Conservation (phyloP, 345 rosid genomes). For the Viola odorata region DNA sequence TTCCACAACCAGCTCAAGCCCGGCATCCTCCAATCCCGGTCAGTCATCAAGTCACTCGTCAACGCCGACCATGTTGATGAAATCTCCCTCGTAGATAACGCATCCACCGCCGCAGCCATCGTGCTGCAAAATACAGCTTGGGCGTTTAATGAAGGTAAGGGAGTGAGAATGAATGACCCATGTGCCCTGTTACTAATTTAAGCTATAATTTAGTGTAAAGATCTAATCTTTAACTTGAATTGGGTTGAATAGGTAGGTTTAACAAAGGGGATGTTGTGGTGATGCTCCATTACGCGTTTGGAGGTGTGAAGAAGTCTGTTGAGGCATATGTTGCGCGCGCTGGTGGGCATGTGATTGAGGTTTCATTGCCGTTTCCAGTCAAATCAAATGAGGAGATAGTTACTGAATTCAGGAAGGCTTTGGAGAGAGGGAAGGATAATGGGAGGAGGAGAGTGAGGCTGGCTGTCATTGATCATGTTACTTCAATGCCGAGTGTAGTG, state of each 20-base stretch:
- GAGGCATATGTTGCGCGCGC: conserved; percentile 82
- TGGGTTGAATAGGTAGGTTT: conserved; percentile 16
- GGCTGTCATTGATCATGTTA: conserved; percentile 89
- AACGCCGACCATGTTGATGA: conserved; percentile 72
- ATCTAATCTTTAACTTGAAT: no score
- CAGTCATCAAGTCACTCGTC: conserved; percentile 41
- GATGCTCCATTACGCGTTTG: conserved; percentile 88
- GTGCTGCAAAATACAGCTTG: conserved; percentile 67
- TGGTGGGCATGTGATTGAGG: conserved; percentile 89
- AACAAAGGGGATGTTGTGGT: conserved; percentile 64
- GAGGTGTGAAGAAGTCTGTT: conserved; percentile 80
- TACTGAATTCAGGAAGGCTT: conserved; percentile 48
- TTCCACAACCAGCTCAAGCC: conserved; percentile 54
- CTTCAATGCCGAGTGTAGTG: conserved; percentile 91
- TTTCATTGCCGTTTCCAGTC: conserved; percentile 78
- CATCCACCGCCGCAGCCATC: conserved; percentile 86
- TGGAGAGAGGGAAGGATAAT: conserved; percentile 56
- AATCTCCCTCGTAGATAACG: conserved; percentile 87
- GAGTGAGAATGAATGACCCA: no score
- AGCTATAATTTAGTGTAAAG: no score
- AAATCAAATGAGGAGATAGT: conserved; percentile 55
- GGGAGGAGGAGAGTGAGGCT: conserved; percentile 68
- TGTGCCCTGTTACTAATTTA: no score
- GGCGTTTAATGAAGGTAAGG: conserved; percentile 56
- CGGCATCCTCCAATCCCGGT: conserved; percentile 50